Conservation (phyloP, 2,329 filamentous ascomycete species). For the Apiospora rasikravindrae region DNA sequence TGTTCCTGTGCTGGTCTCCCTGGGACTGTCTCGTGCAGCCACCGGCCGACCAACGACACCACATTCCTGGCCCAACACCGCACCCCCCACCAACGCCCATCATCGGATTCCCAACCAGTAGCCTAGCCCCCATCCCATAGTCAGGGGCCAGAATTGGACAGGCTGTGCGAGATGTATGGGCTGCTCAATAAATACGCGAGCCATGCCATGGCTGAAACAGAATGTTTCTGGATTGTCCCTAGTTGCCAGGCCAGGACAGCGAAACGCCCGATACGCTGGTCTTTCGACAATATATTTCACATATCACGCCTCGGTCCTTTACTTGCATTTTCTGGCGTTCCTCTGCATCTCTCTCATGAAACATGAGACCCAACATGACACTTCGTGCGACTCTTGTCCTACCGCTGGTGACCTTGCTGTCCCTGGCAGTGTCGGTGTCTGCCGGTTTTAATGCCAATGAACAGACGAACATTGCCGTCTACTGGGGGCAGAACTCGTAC, state of each 20-base stretch:
- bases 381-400: neutral
- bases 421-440: slow-evolving; percentile 36
- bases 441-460: slow-evolving; percentile 53
- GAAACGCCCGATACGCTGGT: neutral
- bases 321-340: neutral
- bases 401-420: slow-evolving; percentile 24
- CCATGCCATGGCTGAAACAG: slow-evolving; percentile 8
- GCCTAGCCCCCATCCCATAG: neutral
- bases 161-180: neutral
- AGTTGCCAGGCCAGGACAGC: neutral
- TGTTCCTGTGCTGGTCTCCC: neutral
- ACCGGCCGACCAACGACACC: neutral
- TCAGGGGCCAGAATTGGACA: neutral
- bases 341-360: neutral
- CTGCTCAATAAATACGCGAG: neutral
- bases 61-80: neutral
- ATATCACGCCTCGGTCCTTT: neutral
- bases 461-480: slow-evolving; percentile 63
- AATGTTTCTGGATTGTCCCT: neutral
- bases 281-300: neutral
- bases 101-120: neutral
- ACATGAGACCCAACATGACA: neutral
- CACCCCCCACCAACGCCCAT: neutral
- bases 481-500: slow-evolving; percentile 74
- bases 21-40: neutral